Base-by-base conservation (phyloP, 169 alveolate species). In the Eimeria sp. region DNA sequence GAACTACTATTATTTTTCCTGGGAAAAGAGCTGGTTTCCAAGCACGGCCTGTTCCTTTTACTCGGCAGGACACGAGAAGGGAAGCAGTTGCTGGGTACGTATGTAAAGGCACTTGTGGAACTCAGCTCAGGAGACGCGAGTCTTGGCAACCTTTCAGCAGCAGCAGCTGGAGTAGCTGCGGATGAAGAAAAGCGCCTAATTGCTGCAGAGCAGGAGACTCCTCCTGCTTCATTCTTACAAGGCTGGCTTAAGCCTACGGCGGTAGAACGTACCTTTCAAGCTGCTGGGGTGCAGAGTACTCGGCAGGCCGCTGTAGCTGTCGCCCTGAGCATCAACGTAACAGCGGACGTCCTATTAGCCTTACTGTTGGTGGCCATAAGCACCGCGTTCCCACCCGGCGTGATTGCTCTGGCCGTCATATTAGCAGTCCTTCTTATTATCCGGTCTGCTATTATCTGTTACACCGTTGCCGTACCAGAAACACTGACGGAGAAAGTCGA, bases 41-140 rank as follows among this genome's bases (percentile, higher is more conserved):
- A 56, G 23, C 52, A 49, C 52, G 89, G 71, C 40, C 52, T 82
- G 30, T 82, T 56, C 52, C 64, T 82, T 33, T 54, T 82, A 4
- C 89, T 82, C 33, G 52, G 71, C 4, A 33, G 40, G 27, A n/a
- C 27, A 30, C 58, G 62, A n/a, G 27, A 33, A 25, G 89, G 74
- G 71, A 56, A 54, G 54, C 52, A 27, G n/a, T n/a, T 9, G 72
- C 33, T 82, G 89, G 71, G 89, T 10, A n/a, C 54, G 3, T n/a
- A 82, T 33, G 52, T 82, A 9, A 82, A 54, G 72, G 66, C 89
- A n/a, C 71, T 82, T 27, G 89, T 82, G 74, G 89, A 82, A 52
- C 89, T 82, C 68, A 82, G 89, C 74, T 46, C 89, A 82, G 89
- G 89, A 49, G 54, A 33, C 30, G 14, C 40, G 30, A 82, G 60